Evolutionary conservation across 2,329 filamentous ascomycete species (phyloP).

Genomic region (Nothophaeocryptopus gaeumannii): DNA sequence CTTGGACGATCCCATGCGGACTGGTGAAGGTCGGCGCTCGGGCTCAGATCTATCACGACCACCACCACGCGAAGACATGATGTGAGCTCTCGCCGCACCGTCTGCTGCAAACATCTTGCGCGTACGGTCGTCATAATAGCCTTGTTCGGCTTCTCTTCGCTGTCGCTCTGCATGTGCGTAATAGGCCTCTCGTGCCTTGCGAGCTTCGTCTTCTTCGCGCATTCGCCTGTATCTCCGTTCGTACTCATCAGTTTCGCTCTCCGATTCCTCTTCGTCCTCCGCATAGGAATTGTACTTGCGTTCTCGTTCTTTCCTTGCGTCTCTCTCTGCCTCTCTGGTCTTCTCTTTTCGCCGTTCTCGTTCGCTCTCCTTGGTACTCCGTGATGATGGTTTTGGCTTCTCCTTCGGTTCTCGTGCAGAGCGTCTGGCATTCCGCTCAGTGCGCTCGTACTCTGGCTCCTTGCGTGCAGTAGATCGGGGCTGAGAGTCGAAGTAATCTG

Average conservation of each 20-base stretch:
- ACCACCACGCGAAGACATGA: slow-evolving; percentile 19
- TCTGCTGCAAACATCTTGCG: slow-evolving; percentile 28
- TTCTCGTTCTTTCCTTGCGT: slow-evolving; percentile 40
- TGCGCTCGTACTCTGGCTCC: slow-evolving; percentile 40
- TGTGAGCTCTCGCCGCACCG: slow-evolving; percentile 31
- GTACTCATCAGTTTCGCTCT: slow-evolving; percentile 31
- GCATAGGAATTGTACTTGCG: slow-evolving; percentile 34
- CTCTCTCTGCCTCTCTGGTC: slow-evolving; percentile 40
- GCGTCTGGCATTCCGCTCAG: not conserved
- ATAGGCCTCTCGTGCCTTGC: slow-evolving; percentile 23
- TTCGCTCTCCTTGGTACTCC: slow-evolving; percentile 34
- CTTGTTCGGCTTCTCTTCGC: slow-evolving; percentile 25
- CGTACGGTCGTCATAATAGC: slow-evolving; percentile 25
- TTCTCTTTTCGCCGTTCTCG: slow-evolving; percentile 40
- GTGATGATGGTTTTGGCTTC: slow-evolving; percentile 11
- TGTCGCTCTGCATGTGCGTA: slow-evolving; percentile 24
- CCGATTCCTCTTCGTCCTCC: slow-evolving; percentile 33
- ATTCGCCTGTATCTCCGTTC: slow-evolving; percentile 16
- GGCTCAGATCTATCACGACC: slow-evolving; percentile 20
- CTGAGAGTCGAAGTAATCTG: slow-evolving; percentile 36
- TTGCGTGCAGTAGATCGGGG: slow-evolving; percentile 38
- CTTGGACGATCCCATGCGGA: slow-evolving; percentile 27
- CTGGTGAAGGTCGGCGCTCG: slow-evolving; percentile 29
- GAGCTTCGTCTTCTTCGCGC: slow-evolving; percentile 27
- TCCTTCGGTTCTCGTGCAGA: slow-evolving; percentile 24